These are phyloP conservation scores for Russula sp. DNA, from an alignment of 768 basidiomycete species.

Conservation along the genomic window DNA sequence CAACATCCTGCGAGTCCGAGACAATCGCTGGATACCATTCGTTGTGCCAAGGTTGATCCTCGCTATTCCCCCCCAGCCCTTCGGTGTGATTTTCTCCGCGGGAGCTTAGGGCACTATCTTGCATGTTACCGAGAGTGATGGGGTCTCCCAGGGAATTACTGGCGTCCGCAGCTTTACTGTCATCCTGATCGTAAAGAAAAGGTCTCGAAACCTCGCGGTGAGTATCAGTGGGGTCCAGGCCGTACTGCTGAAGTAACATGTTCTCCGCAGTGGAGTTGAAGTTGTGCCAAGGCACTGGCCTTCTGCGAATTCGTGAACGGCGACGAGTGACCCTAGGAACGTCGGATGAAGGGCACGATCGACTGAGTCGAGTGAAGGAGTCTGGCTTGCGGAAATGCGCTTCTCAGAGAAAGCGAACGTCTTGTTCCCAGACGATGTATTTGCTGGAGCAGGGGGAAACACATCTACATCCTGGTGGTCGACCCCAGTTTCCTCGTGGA, in stretches of 20 bases:
- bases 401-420: background rate
- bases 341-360: constrained; percentile 14
- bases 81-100: background rate
- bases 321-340: background rate
- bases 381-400: background rate
- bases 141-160: background rate
- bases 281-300: constrained; percentile 3
- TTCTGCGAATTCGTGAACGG: constrained; percentile 16
- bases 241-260: constrained; percentile 7
- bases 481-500: background rate
- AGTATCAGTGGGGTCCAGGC: constrained; percentile 5
- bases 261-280: constrained; percentile 8
- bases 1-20: constrained; percentile 3
- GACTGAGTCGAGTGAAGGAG: constrained; percentile 20
- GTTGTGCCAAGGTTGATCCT: background rate
- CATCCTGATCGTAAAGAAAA: background rate
- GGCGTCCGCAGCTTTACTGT: background rate
- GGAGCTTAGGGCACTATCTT: background rate
- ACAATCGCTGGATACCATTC: background rate
- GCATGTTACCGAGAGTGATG: background rate
- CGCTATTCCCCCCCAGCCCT: background rate
- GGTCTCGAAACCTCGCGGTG: background rate
- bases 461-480: background rate
- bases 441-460: background rate
- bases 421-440: background rate